phyloP scores from a whole-genome alignment of 139 green algal genomes.

The Micromonas pusilla region DNA sequence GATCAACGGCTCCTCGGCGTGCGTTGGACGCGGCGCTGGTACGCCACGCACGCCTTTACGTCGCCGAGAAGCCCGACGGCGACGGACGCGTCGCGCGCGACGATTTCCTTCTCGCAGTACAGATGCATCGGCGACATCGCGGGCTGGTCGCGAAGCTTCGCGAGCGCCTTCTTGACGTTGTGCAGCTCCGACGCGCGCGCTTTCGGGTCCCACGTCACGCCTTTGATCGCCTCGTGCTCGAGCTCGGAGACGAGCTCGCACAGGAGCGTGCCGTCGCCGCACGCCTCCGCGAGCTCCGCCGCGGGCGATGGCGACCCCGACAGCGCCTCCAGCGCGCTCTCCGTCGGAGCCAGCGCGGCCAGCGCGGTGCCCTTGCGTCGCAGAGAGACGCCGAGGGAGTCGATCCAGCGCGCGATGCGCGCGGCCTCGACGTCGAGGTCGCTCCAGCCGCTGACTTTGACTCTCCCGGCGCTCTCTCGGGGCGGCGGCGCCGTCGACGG shows the following conservation, averaged over 20 bases:
- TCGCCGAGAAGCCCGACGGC: neutral
- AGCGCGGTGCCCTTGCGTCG: too few relatives aligned
- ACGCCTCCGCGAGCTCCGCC: neutral
- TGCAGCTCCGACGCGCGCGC: neutral
- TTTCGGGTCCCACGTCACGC: neutral
- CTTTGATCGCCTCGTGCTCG: neutral
- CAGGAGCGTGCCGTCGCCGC: neutral
- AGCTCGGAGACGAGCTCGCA: neutral
- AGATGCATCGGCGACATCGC: neutral
- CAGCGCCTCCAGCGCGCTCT: too few relatives aligned
- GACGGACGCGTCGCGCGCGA: neutral
- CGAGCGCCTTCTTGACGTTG: neutral
- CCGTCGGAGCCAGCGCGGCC: too few relatives aligned
- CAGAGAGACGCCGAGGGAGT: neutral
- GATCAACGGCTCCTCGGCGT: too few relatives aligned
- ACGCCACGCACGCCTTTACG: neutral
- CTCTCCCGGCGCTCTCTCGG: too few relatives aligned
- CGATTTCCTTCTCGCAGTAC: neutral
- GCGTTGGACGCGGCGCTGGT: too few relatives aligned
- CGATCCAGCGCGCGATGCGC: neutral
- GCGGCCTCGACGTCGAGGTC: neutral
- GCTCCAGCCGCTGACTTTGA: neutral
- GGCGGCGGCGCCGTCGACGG: too few relatives aligned
- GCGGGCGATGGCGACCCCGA: too few relatives aligned
- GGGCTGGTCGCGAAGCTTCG: neutral